Evolutionary conservation across 2,329 filamentous ascomycete genomes (phyloP), one percentile per base, ranked within the genome.

Genomic region (Moelleriella libera): DNA sequence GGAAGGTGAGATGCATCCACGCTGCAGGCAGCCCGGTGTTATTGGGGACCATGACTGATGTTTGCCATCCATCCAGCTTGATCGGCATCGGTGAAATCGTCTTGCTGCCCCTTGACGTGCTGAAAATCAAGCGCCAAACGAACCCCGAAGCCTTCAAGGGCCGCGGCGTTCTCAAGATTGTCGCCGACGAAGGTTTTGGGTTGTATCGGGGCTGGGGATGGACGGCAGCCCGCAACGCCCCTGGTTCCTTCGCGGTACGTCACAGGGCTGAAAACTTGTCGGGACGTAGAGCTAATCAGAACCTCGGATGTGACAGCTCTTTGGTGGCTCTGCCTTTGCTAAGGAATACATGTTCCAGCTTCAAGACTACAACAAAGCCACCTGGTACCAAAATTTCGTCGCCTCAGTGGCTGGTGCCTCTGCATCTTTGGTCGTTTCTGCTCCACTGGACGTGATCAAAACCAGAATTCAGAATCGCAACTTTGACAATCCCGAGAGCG

Each of bases 81-180:
- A 94, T 98, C 61, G 92, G 92, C 59, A 95, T 98, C 58, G 92
- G 92, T 62, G 92, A 98, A 72, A 94, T 98, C 54, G 79, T 98
- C 50, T 79, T 98, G 31, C 78, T 98, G 41, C 92, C 92, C 41
- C 80, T 98, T 51, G 92, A 98, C 58, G 90, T 98, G 40, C 78
- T 98, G 53, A 98, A 98, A 79, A 98, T 98, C 73, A 98, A 98
- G 79, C 83, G 92, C 60, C 92, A 98, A 73, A 98, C 92, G 56
- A 98, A 98, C 75, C 92, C 92, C 41, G 92, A 97, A 63, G 89
- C 92, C 37, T 98, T 98, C 81, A 81, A 88, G 56, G 90, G 90
- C 57, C 85, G 92, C 59, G 92, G 92, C 52, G 75, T 98, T 50
- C 71, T 97, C 63, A 83, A 77, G 68, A 97, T 98, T 55, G 77